Evolutionary conservation across 1,284 basidiomycete species (phyloP).

Genomic region (Prillingera fragicola): DNA sequence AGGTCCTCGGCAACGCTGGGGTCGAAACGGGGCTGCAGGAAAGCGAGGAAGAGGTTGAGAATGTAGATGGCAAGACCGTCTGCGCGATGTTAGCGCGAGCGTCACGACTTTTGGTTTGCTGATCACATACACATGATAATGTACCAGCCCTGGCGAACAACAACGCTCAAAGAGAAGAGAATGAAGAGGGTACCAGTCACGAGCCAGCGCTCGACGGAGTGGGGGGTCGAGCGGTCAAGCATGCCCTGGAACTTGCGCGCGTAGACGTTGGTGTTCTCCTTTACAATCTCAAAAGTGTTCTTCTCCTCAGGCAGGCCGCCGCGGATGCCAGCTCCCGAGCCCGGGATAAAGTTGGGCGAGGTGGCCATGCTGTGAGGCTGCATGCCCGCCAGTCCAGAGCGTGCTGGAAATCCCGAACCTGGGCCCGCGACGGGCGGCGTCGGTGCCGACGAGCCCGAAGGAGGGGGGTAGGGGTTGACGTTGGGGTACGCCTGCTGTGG

Average conservation of each 20-base stretch:
- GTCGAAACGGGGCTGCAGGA: slow-evolving; percentile 65
- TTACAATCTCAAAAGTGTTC: slow-evolving; percentile 46
- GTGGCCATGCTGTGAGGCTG: slow-evolving; percentile 38
- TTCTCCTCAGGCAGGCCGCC: slow-evolving; percentile 44
- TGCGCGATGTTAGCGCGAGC: slow-evolving; percentile 30
- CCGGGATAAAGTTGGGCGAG: slow-evolving; percentile 28
- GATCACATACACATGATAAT: slow-evolving; percentile 52
- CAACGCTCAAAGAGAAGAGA: slow-evolving; percentile 80
- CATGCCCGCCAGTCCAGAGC: slow-evolving; percentile 44
- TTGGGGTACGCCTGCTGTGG: slow-evolving; percentile 17
- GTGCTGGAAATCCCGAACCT: slow-evolving; percentile 45
- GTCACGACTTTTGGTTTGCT: not conserved
- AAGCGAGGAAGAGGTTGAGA: slow-evolving; percentile 61
- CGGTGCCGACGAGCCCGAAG: slow-evolving; percentile 1
- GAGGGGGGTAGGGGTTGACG: slow-evolving; percentile 21
- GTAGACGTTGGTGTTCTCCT: slow-evolving; percentile 45
- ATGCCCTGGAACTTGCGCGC: slow-evolving; percentile 61
- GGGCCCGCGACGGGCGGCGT: slow-evolving; percentile 35
- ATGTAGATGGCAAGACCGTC: slow-evolving; percentile 89
- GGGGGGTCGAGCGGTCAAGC: slow-evolving; percentile 86
- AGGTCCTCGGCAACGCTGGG: slow-evolving; percentile 90
- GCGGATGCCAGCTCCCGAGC: slow-evolving; percentile 29
- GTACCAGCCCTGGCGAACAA: slow-evolving; percentile 91
- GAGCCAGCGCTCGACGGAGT: slow-evolving; percentile 84
- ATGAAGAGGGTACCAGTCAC: slow-evolving; percentile 65